Base-by-base conservation (phyloP, 1,284 basidiomycete genomes). In the Leccinum laetum region DNA sequence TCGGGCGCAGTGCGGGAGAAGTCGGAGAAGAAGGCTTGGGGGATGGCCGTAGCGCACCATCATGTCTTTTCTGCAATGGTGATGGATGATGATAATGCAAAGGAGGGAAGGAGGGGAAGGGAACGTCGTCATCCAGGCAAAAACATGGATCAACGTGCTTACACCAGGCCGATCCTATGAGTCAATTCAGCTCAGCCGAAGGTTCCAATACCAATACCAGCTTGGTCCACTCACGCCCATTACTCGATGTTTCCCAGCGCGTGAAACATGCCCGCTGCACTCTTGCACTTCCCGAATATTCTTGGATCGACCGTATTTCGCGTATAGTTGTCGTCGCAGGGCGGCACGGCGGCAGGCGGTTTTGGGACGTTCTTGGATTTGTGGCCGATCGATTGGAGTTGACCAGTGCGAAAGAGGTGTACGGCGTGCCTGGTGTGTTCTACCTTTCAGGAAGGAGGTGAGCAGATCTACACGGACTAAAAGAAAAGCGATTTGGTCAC, bases 181-280 rank as follows among this genome's bases (percentile, higher is more conserved):
- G 11, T 16, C 18, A 10, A 39, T 26, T 58, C 35, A 24, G 6
- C 8, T 58, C 35, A 10, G n/a, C 14, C 14, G n/a, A 4, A 18
- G 16, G 14, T 24, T 37, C 10, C 16, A 41, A 46, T 32, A 7
- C 24, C n/a, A 46, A n/a, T n/a, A n/a, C n/a, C n/a, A n/a, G 24
- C 18, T 11, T 11, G 24, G 16, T 55, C 14, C 16, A 49, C 44
- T 60, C 44, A 35, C 44, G 44, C 59, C 59, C 59, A 60, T 49
- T 60, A 44, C 11, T 60, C 59, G 26, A 60, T 60, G 59, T 60
- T 60, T 3, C 44, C 59, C 14, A 60, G n/a, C 11, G 59, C 44
- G 7, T 14, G 44, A 1, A 60, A 35, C 59, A 60, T 60, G 59
- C 49, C 44, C 26, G 44, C 59, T 49, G 59, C 29, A n/a, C 29